Conservation (phyloP, 768 basidiomycete genomes). For the Termitomyces sp. region DNA sequence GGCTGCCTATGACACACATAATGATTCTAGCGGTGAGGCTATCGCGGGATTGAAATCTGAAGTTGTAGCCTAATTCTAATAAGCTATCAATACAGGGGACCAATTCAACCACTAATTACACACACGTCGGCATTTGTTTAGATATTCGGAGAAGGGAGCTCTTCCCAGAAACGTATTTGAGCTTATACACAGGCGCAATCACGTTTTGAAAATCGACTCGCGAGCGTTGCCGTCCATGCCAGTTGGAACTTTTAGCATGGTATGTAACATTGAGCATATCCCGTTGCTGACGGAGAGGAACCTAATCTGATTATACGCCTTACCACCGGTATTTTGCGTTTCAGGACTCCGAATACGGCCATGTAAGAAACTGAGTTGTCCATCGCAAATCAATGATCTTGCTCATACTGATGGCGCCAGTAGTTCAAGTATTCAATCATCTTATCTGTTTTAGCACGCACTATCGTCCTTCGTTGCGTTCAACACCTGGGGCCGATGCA, state of each 20-base stretch:
- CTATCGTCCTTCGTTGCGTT: neutral
- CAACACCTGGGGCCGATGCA: neutral
- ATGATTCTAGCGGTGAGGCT: neutral
- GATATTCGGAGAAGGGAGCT: neutral
- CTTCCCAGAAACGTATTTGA: neutral
- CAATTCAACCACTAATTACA: neutral
- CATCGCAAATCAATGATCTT: neutral
- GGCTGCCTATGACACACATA: neutral
- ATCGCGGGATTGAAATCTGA: neutral
- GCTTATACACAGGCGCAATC: neutral
- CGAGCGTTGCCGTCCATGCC: neutral
- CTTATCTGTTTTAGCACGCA: neutral
- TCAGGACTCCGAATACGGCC: neutral
- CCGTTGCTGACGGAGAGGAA: neutral
- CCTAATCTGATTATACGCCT: neutral
- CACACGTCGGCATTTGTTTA: neutral
- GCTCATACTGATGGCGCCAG: neutral
- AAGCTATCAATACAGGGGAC: neutral
- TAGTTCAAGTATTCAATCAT: neutral
- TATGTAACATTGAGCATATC: neutral
- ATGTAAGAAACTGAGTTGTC: neutral
- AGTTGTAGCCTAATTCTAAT: neutral
- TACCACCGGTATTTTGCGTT: neutral
- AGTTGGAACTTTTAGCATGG: neutral
- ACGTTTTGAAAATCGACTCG: neutral